Percentiles rank a stretch among this genome's conserved stretches.
Evolutionary conservation across 805 yeast species (phyloP).

Genomic region (Sugiyamaella marilandica): DNA sequence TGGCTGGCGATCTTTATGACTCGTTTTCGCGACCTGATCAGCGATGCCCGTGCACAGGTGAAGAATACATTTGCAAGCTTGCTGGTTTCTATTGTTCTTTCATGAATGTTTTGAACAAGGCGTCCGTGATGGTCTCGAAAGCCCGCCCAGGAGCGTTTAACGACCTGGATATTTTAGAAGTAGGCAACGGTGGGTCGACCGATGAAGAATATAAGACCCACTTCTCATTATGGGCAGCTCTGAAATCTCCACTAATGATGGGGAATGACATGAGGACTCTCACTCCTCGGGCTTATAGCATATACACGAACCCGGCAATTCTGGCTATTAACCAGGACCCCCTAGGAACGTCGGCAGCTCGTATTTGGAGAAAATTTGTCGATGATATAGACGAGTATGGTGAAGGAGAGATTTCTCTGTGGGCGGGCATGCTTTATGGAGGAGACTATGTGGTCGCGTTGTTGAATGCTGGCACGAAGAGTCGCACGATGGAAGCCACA

Average conservation of each 20-base stretch:
- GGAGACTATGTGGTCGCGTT: conserved; percentile 18
- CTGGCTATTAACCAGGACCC: conserved; percentile 31
- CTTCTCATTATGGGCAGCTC: conserved; percentile 32
- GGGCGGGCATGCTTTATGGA: conserved; percentile 15
- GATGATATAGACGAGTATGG: conserved; percentile 14
- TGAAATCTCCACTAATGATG: conserved; percentile 31
- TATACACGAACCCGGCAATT: conserved; percentile 22
- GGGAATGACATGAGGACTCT: conserved; percentile 29
- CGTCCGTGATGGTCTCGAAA: conserved; percentile 29
- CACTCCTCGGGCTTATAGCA: conserved; percentile 22
- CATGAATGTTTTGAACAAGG: conserved; percentile 28
- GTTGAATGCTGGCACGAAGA: conserved; percentile 14
- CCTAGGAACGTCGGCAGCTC: conserved; percentile 18
- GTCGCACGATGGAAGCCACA: conserved; percentile 8
- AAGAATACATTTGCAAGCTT: conserved; percentile 23
- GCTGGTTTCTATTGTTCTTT: conserved; percentile 30
- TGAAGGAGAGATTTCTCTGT: conserved; percentile 14
- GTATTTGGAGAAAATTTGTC: conserved; percentile 14
- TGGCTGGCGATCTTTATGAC: conserved; percentile 29
- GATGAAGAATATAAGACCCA: conserved; percentile 32
- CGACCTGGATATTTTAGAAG: conserved; percentile 32
- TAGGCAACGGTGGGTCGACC: conserved; percentile 31
- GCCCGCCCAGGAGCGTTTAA: conserved; percentile 29
- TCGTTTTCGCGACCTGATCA: conserved; percentile 22
- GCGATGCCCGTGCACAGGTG: conserved; percentile 31